Percentiles rank a stretch among this genome's conserved stretches.
phyloP scores from a whole-genome alignment of 169 alveolate genomes.

The Neospora caninum region DNA sequence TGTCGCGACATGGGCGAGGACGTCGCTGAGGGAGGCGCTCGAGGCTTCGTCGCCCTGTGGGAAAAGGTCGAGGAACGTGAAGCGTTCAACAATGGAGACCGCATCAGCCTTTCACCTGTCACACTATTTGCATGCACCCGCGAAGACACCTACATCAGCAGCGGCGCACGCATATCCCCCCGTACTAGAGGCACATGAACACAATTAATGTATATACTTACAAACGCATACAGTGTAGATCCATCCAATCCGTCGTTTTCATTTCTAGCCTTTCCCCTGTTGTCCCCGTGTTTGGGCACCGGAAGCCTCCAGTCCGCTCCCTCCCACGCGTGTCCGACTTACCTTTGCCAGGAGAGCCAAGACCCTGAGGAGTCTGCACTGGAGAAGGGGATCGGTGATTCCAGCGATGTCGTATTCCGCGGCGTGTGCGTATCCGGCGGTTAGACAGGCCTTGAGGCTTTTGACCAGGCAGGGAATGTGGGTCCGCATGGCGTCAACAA shows the following conservation, averaged over 20 bases:
- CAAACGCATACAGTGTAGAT: neutral
- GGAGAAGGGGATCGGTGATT: slow-evolving; percentile 94
- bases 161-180: neutral
- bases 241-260: too few species aligned
- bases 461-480: slow-evolving; percentile 15
- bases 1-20: slow-evolving; percentile 94
- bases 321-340: neutral
- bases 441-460: slow-evolving; percentile 41
- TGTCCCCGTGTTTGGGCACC: too few species aligned
- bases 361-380: slow-evolving; percentile 79
- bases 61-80: slow-evolving; percentile 33
- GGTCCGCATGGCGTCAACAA: slow-evolving; percentile 49
- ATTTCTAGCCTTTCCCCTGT: too few species aligned
- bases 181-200: neutral
- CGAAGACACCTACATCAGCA: neutral
- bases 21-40: slow-evolving; percentile 89
- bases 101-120: neutral
- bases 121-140: neutral
- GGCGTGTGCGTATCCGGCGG: slow-evolving; percentile 71
- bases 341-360: slow-evolving; percentile 26
- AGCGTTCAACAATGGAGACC: neutral
- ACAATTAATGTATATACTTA: too few species aligned
- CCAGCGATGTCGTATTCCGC: slow-evolving; percentile 93
- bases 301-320: too few species aligned
- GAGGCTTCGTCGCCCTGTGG: slow-evolving; percentile 79